A percentile compares a stretch with the other conserved stretches of the same genome.
These are phyloP conservation scores for sunflower (Helianthus annuus) DNA, from an alignment of 129 eudicot species.

Conservation along the genomic window DNA sequence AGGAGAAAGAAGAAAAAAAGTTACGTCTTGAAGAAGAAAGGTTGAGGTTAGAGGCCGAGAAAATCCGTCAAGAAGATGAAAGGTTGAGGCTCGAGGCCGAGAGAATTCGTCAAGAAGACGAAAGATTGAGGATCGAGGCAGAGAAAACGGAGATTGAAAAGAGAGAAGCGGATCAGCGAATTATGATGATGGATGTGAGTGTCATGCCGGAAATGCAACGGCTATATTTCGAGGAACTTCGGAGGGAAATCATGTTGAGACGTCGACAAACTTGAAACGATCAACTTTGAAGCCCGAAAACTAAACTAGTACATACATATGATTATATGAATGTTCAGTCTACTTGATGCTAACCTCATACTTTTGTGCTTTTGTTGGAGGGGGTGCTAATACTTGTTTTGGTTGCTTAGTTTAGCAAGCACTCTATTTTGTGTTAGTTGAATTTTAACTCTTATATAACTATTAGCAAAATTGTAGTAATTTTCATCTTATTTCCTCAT, in stretches of 20 bases:
- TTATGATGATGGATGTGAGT: not conserved
- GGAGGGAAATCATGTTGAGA: no score
- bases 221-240: no score
- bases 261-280: no score
- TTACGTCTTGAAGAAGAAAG: not conserved
- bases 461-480: constrained; percentile 7
- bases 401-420: not conserved
- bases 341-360: no score
- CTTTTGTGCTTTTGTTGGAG: not conserved
- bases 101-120: not conserved
- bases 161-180: not conserved
- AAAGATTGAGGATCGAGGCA: not conserved
- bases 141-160: not conserved
- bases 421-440: not conserved
- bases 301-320: no score
- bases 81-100: not conserved
- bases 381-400: not conserved
- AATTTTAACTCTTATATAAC: not conserved
- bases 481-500: no score
- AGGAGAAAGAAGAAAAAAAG: not conserved
- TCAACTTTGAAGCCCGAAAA: no score
- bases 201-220: no score
- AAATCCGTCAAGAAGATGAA: not conserved
- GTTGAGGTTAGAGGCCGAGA: not conserved
- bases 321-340: no score